A percentile compares a stretch with the other conserved stretches of the same genome.
These are phyloP conservation scores for Colletotrichum salicis DNA, from an alignment of 2,329 filamentous ascomycete genomes.

Conservation along the genomic window DNA sequence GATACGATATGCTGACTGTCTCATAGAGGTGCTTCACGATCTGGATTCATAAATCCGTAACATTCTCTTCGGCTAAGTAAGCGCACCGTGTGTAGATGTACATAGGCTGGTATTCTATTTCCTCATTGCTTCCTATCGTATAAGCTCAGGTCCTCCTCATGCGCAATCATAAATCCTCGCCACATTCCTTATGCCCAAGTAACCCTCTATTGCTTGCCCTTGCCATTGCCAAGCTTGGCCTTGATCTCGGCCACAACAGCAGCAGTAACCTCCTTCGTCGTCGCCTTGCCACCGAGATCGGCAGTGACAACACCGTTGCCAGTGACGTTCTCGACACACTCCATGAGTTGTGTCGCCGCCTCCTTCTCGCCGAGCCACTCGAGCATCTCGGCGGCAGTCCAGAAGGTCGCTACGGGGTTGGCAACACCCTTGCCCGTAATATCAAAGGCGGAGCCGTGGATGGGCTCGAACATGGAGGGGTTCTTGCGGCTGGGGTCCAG, in stretches of 20 bases:
- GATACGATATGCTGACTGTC: no score
- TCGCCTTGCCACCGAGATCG: slow-evolving; percentile 58
- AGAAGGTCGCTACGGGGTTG: slow-evolving; percentile 65
- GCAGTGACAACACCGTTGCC: slow-evolving; percentile 59
- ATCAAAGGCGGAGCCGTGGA: slow-evolving; percentile 65
- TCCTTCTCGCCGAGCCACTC: slow-evolving; percentile 62
- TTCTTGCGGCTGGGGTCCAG: slow-evolving; percentile 66
- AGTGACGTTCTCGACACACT: slow-evolving; percentile 60
- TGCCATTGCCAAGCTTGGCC: slow-evolving; percentile 19
- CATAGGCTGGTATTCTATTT: background rate
- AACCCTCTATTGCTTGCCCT: background rate
- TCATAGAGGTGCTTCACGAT: no score
- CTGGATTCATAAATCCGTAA: no score
- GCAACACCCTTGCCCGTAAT: slow-evolving; percentile 64
- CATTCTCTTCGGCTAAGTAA: background rate
- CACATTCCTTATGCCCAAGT: background rate
- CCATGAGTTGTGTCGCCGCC: slow-evolving; percentile 58
- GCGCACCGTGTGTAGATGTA: background rate
- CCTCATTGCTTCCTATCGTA: background rate
- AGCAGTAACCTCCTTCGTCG: slow-evolving; percentile 33
- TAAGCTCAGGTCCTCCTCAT: background rate
- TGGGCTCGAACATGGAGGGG: slow-evolving; percentile 67
- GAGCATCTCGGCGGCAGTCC: slow-evolving; percentile 65
- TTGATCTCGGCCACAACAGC: slow-evolving; percentile 33
- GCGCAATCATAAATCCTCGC: background rate